Evolutionary conservation across 192 early-diverging fungal species (phyloP).

Genomic region (Coemansia sp.): DNA sequence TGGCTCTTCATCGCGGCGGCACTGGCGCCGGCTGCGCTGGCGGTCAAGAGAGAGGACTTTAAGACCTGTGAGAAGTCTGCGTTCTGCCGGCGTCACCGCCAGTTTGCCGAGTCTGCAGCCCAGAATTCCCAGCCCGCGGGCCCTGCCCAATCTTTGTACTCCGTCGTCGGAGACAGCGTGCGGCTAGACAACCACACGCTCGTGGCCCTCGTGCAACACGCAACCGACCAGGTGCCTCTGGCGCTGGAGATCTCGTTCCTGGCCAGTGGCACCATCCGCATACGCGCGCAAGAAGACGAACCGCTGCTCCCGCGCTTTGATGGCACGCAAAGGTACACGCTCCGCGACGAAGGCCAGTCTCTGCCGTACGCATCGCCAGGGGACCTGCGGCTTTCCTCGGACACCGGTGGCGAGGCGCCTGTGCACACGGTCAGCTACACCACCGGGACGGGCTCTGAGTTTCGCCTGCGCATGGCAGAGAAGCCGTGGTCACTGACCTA

Average conservation of each 20-base stretch:
- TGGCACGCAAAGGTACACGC: slow-evolving; percentile 51
- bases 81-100: slow-evolving; percentile 86
- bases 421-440: slow-evolving; percentile 28
- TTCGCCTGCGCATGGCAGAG: slow-evolving; percentile 37
- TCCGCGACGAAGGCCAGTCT: slow-evolving; percentile 39
- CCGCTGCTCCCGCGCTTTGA: slow-evolving; percentile 72
- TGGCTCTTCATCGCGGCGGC: slow-evolving; percentile 13
- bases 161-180: slow-evolving; percentile 56
- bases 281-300: slow-evolving; percentile 58
- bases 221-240: slow-evolving; percentile 27
- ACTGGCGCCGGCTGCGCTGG: slow-evolving; percentile 20
- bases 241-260: slow-evolving; percentile 49
- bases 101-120: slow-evolving; percentile 66
- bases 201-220: slow-evolving; percentile 14
- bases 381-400: slow-evolving; percentile 14
- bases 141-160: slow-evolving; percentile 57
- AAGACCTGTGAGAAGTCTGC: slow-evolving; percentile 79
- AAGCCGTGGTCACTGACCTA: slow-evolving; percentile 40
- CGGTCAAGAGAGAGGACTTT: slow-evolving; percentile 81
- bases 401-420: not conserved
- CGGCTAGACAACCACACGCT: slow-evolving; percentile 43
- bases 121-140: slow-evolving; percentile 5
- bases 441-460: slow-evolving; percentile 1
- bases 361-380: slow-evolving; percentile 21
- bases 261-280: slow-evolving; percentile 52